Base-by-base conservation (phyloP, 2,329 filamentous ascomycete species). In the Ascochyta koolunga region DNA sequence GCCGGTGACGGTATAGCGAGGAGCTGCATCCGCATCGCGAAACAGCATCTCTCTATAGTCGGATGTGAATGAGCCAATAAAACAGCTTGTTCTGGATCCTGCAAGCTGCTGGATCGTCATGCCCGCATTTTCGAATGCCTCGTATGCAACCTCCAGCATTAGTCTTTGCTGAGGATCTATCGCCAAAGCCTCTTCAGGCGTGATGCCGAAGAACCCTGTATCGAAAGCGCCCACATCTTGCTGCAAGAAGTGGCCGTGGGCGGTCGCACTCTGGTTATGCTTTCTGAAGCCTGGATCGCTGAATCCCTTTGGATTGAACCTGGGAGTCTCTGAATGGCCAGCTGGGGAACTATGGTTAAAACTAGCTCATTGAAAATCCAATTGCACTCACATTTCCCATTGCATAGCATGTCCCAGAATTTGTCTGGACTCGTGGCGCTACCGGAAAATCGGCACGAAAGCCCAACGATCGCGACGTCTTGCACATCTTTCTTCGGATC, bases 71-170 rank as follows among this genome's bases (percentile, higher is more conserved):
- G 35, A 38, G 6, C 58, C 61, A 1, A 57, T 52, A n/a, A 54
- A 59, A 3, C 61, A 58, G 9, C 57, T 59, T 16, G 62, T 65
- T 1, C 61, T 56, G 6, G 60, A 49, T 9, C 62, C 62, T 8
- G 47, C 45, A 2, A 67, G 19, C 4, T 55, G 24, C 1, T 58
- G 15, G 2, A 48, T 3, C 15, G 33, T 38, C 6, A 60, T 51
- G 3, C 56, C 57, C 5, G 59, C 45, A 16, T 40, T 22, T 46
- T 76, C 74, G 1, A 83, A 56, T 1, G 73, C 71, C 22, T 24
- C 22, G 22, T 24, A 24, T 8, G 22, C 22, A 24, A 24, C 22
- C 22, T 24, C 22, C 22, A 71, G 49, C 2, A 65, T 45, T 13
- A 64, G 57, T 15, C 68, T 62, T n/a, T 69, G 61, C 15, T 67